Base-by-base conservation (phyloP, 495 filamentous ascomycete species). In the Penicillium taxi region DNA sequence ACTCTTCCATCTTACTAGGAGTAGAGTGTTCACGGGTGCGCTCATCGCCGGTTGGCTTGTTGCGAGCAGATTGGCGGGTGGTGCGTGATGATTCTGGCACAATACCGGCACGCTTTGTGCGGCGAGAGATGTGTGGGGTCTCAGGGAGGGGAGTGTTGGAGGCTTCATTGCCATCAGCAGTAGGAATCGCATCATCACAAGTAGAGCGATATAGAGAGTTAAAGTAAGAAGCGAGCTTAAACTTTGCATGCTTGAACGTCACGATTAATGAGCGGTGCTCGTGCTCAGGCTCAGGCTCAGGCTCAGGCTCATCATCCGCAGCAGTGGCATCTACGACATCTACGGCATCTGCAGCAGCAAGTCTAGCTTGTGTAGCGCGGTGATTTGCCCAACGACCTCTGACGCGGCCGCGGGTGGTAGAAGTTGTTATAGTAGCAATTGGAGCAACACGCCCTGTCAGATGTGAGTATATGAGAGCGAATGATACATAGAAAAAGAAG, bases 71-170 rank as follows among this genome's bases (percentile, higher is more conserved):
- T 33, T 59, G 55, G 17, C 65, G 55, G 6, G 61, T 64, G 15
- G 56, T 58, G 14, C 60, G 53, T 6, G 64, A 64, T 7, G 62
- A 63, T 40, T 64, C 62, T 13, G 61, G 60, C 5, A 58, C 54
- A 27, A 41, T 42, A 38, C 47, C 26, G 1, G 47, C 37, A 7
- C 50, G 44, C 39, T 49, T 47, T 18, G 46, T 39, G 39, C 47
- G 48, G 17, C 45, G 37, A 16, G 26, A 16, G n/a, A n/a, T n/a
- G 31, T 42, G 38, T 25, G 49, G 45, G 2, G 56, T 48, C 33
- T 54, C 49, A n/a, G n/a, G n/a, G n/a, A n/a, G n/a, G n/a, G n/a
- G n/a, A n/a, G n/a, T n/a, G n/a, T n/a, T n/a, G n/a, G n/a, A n/a
- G n/a, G n/a, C n/a, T n/a, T n/a, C n/a, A n/a, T n/a, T n/a, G n/a